Evolutionary conservation across 345 rosid genomes (phyloP), one percentile per base, ranked within the genome.

Genomic region (Citrus maxima): DNA sequence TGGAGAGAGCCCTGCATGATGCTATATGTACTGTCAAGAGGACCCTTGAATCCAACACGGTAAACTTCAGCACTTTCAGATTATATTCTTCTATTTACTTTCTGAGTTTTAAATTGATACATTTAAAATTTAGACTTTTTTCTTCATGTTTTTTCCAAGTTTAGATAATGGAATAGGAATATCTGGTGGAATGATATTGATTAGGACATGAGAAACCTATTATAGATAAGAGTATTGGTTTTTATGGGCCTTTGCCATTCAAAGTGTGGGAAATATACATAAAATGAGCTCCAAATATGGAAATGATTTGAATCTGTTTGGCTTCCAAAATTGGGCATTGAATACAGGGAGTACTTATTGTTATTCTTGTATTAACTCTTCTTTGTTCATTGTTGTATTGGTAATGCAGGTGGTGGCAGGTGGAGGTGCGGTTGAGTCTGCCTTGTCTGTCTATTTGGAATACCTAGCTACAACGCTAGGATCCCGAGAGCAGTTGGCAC

Each of bases 391-490:
- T 73, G 61, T 75, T 51, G 69, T 75, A 22, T 70, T 75, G 76
- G 67, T 38, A 34, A 85, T 78, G 30, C 88, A 94, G 99, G 98
- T 94, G 65, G 99, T 96, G 55, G 99, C 98, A 1, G 99, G 98
- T 75, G 99, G 99, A 80, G 99, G 98, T 75, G 99, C 99, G 2
- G 98, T 96, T 75, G 98, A 96, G 80, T 82, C 98, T 76, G 97
- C 99, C 55, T 84, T 94, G 70, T 90, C 98, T 65, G 98, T 96
- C 42, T 92, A 94, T 80, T 77, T 96, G 90, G 98, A 96, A 84
- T 92, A 90, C 81, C 97, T 94, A 58, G 99, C 98, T 32, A 93
- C 95, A 61, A 96, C 98, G 69, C 83, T 94, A 62, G 98, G 98
- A 74, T 96, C 98, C 28, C 92, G 97, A 9, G 98, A 94, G 87